A percentile compares a stretch with the other conserved stretches of the same genome.
These are phyloP conservation scores for Myxozyma sirexii DNA, from an alignment of 805 yeast genomes.

Conservation along the genomic window DNA sequence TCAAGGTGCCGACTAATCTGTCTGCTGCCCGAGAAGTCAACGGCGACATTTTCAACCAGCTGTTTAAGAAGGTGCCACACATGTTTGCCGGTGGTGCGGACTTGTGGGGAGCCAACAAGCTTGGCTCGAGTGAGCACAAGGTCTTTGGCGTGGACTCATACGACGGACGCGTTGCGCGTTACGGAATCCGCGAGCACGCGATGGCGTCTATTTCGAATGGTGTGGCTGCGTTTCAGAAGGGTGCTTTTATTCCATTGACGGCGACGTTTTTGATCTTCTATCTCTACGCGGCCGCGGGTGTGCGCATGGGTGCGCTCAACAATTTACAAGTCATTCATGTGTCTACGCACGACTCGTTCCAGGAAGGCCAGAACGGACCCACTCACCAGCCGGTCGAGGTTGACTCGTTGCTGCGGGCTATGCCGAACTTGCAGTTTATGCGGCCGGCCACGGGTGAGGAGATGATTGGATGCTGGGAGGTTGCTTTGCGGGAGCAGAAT, in stretches of 20 bases:
- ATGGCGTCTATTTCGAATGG: slow-evolving; percentile 41
- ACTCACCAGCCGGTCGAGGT: slow-evolving; percentile 16
- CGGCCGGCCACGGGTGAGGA: slow-evolving; percentile 8
- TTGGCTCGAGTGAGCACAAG: not conserved
- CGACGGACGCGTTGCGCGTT: slow-evolving; percentile 17
- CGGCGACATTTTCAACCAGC: slow-evolving; percentile 39
- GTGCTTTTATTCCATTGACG: slow-evolving; percentile 48
- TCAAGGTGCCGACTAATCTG: slow-evolving; percentile 32
- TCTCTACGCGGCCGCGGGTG: slow-evolving; percentile 60
- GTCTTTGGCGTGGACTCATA: not conserved
- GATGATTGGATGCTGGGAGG: slow-evolving; percentile 4
- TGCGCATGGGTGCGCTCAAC: slow-evolving; percentile 79
- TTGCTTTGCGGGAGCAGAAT: not conserved
- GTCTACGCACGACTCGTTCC: slow-evolving; percentile 81
- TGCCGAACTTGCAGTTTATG: slow-evolving; percentile 11
- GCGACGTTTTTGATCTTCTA: slow-evolving; percentile 46
- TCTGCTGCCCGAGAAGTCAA: slow-evolving; percentile 33
- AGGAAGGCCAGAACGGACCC: slow-evolving; percentile 13
- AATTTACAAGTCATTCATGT: slow-evolving; percentile 84
- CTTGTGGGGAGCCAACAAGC: slow-evolving; percentile 35
- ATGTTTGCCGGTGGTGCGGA: slow-evolving; percentile 48
- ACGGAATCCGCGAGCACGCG: slow-evolving; percentile 45
- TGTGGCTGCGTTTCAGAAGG: slow-evolving; percentile 44
- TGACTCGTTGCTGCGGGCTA: slow-evolving; percentile 7
- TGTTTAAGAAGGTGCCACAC: slow-evolving; percentile 38